Conservation (phyloP, 2,329 filamentous ascomycete genomes). For the Phoma sp. region DNA sequence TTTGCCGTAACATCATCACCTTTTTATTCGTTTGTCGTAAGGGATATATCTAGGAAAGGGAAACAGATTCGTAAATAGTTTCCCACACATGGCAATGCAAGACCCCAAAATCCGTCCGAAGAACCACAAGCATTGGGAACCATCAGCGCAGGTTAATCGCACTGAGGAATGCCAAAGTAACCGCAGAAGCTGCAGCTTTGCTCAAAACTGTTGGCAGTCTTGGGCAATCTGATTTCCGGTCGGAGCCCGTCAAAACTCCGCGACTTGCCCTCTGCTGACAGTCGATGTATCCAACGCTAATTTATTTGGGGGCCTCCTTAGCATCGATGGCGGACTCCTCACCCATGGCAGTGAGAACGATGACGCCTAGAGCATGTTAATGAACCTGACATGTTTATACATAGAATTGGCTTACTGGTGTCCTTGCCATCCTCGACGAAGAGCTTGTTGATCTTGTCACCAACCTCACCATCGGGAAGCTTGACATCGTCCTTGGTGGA, state of each 20-base stretch:
- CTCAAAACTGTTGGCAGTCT: conserved; percentile 29
- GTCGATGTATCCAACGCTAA: conserved; percentile 34
- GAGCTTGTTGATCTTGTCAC: conserved; percentile 82
- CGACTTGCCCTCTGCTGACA: conserved; percentile 38
- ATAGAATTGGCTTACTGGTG: conserved; percentile 72
- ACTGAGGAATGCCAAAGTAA: conserved; percentile 42
- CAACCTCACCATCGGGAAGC: conserved; percentile 87
- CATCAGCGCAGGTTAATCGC: conserved; percentile 40
- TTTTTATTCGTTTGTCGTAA: conserved; percentile 48
- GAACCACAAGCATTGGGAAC: conserved; percentile 45
- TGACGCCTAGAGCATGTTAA: conserved; percentile 71
- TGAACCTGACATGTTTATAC: background rate
- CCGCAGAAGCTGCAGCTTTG: conserved; percentile 37
- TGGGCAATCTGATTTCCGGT: conserved; percentile 30
- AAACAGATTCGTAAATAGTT: conserved; percentile 45
- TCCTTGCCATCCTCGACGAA: conserved; percentile 89
- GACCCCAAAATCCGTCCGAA: conserved; percentile 48
- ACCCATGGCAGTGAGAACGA: conserved; percentile 94
- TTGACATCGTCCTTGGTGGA: conserved; percentile 94
- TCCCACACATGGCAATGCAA: conserved; percentile 50
- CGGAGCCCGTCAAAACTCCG: conserved; percentile 36
- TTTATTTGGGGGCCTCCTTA: conserved; percentile 81
- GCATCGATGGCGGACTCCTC: conserved; percentile 91
- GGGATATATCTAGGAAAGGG: conserved; percentile 45
- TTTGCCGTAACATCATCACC: conserved; percentile 45